These are phyloP conservation scores for Fusarium temperatum DNA, from an alignment of 2,329 filamentous ascomycete species.

Conservation along the genomic window DNA sequence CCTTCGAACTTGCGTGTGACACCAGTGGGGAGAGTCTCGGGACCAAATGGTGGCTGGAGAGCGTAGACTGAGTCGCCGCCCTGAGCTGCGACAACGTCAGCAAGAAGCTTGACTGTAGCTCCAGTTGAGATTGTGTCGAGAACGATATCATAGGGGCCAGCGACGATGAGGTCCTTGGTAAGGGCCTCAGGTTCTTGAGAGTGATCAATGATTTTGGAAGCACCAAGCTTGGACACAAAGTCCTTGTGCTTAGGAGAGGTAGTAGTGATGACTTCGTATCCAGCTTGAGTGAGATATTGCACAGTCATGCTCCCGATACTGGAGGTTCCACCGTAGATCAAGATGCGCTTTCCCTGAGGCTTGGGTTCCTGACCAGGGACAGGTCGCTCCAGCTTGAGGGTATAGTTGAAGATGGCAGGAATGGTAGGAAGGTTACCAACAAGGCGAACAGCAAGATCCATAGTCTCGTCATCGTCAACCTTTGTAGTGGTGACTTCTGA, in stretches of 20 bases:
- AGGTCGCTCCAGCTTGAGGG: conserved; percentile 20
- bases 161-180: not conserved
- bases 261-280: conserved; percentile 31
- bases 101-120: conserved; percentile 25
- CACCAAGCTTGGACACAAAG: conserved; percentile 25
- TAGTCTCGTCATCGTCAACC: not conserved
- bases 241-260: conserved; percentile 26
- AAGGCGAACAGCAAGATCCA: conserved; percentile 26
- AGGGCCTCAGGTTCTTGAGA: not conserved
- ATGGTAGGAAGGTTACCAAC: conserved; percentile 31
- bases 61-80: conserved; percentile 25
- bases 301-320: conserved; percentile 28
- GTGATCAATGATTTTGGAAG: conserved; percentile 12
- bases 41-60: conserved; percentile 24
- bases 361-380: not conserved
- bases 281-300: conserved; percentile 29
- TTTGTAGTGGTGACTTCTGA: conserved; percentile 16
- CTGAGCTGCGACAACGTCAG: conserved; percentile 16
- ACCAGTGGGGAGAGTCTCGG: conserved; percentile 18
- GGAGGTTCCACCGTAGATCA: conserved; percentile 31
- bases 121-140: conserved; percentile 25
- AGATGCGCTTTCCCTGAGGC: conserved; percentile 13
- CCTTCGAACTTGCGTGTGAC: conserved; percentile 29
- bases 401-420: conserved; percentile 26
- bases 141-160: conserved; percentile 24